phyloP scores from a whole-genome alignment of 2,329 filamentous ascomycete species.

The Beauveria brongniartii region DNA sequence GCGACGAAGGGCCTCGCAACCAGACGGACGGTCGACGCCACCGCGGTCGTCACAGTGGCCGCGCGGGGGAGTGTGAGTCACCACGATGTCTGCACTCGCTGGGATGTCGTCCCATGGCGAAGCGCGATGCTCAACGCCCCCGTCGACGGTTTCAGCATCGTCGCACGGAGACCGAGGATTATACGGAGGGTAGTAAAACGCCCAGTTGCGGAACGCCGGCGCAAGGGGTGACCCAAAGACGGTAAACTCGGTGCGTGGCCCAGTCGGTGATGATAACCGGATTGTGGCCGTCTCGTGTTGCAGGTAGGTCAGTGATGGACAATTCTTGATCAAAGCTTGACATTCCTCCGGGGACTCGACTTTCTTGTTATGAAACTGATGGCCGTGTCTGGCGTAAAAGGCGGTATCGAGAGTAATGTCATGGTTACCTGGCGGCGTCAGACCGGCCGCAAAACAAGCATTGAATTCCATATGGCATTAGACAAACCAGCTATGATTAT shows the following conservation, averaged over 20 bases:
- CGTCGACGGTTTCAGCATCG: slow-evolving; percentile 3
- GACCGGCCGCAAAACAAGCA: neutral
- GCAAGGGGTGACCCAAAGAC: slow-evolving; percentile 67
- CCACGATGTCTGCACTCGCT: slow-evolving; percentile 52
- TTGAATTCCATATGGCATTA: neutral
- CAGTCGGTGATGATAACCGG: slow-evolving; percentile 42
- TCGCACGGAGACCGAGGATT: neutral
- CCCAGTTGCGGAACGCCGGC: slow-evolving; percentile 51
- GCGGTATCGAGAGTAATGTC: slow-evolving; percentile 61
- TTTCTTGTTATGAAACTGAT: slow-evolving; percentile 47
- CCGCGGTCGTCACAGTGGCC: slow-evolving; percentile 47
- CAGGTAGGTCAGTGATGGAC: slow-evolving; percentile 55
- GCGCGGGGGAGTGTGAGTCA: slow-evolving; percentile 63
- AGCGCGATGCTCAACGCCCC: slow-evolving; percentile 19
- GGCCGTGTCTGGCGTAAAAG: slow-evolving; percentile 49
- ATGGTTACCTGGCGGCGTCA: slow-evolving; percentile 53
- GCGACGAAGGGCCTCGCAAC: slow-evolving; percentile 52
- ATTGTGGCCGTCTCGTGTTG: slow-evolving; percentile 48
- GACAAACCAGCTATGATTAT: slow-evolving; percentile 59
- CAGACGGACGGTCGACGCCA: slow-evolving; percentile 32
- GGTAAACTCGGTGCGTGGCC: slow-evolving; percentile 51
- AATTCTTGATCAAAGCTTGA: slow-evolving; percentile 44
- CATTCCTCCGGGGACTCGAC: slow-evolving; percentile 47
- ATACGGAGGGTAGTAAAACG: slow-evolving; percentile 51
- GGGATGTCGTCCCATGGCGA: slow-evolving; percentile 55